phyloP scores from a whole-genome alignment of 2,329 filamentous ascomycete genomes.

The Phyllosticta citribraziliensis region DNA sequence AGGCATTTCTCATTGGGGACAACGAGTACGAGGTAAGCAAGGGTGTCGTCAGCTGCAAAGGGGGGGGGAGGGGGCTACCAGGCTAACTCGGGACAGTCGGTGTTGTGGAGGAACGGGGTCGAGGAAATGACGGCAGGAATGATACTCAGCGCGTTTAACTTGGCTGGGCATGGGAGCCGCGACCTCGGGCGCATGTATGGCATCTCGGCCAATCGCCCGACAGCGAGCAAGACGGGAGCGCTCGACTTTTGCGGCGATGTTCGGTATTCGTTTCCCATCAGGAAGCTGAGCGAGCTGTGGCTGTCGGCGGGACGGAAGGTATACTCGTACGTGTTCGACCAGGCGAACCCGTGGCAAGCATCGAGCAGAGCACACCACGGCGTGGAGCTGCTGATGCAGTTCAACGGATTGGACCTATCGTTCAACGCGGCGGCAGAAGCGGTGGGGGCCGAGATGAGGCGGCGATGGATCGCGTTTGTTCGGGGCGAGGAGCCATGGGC shows the following conservation, averaged over 20 bases:
- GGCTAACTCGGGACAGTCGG: slow-evolving; percentile 22
- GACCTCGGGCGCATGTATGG: slow-evolving; percentile 30
- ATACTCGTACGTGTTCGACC: slow-evolving; percentile 36
- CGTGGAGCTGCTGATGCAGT: slow-evolving; percentile 38
- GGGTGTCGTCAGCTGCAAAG: not conserved
- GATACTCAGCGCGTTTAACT: slow-evolving; percentile 28
- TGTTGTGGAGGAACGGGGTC: slow-evolving; percentile 37
- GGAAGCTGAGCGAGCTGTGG: slow-evolving; percentile 13
- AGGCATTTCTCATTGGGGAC: slow-evolving; percentile 35
- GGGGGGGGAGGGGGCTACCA: not conserved
- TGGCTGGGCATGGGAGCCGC: slow-evolving; percentile 19
- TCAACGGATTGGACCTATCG: slow-evolving; percentile 31
- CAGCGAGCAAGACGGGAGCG: slow-evolving; percentile 32
- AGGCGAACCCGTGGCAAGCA: slow-evolving; percentile 39
- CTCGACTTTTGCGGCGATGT: slow-evolving; percentile 31
- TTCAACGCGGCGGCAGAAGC: slow-evolving; percentile 25
- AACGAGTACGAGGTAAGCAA: slow-evolving; percentile 26
- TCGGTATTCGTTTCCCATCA: slow-evolving; percentile 21
- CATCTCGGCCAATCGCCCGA: slow-evolving; percentile 30
- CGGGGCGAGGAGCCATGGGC: slow-evolving; percentile 30
- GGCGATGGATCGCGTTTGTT: slow-evolving; percentile 32
- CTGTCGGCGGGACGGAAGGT: slow-evolving; percentile 17
- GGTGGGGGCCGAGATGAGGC: slow-evolving; percentile 30
- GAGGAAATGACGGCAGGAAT: slow-evolving; percentile 25
- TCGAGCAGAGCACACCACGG: slow-evolving; percentile 39